Conservation (phyloP, 2,329 filamentous ascomycete species). For the Pseudogymnoascus sp. region DNA sequence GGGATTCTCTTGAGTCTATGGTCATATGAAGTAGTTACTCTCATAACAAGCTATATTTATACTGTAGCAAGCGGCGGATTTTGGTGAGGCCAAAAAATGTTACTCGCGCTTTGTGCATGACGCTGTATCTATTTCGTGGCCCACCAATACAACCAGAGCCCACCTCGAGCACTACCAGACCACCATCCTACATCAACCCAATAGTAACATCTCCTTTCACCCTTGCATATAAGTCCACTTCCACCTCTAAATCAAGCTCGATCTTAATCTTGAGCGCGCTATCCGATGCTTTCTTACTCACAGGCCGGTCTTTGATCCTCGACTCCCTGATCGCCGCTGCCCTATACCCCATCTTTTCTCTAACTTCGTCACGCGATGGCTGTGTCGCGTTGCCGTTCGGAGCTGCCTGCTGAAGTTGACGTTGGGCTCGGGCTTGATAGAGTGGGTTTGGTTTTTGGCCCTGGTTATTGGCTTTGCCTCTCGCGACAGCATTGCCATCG, state of each 20-base stretch:
- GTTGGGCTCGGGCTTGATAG: not conserved
- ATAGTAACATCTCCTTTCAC: slow-evolving; percentile 28
- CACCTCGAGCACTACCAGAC: not conserved
- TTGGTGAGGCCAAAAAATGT: too few relatives aligned
- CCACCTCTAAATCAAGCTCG: slow-evolving; percentile 17
- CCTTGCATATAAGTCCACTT: slow-evolving; percentile 23
- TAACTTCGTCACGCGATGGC: not conserved
- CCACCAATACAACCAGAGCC: not conserved
- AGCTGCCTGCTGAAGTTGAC: not conserved
- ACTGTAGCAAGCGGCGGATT: too few relatives aligned
- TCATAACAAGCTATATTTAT: too few relatives aligned
- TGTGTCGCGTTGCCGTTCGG: not conserved
- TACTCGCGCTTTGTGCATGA: too few relatives aligned
- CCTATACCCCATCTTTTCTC: slow-evolving; percentile 1
- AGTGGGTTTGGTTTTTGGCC: not conserved
- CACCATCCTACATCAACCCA: slow-evolving; percentile 23
- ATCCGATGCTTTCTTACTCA: slow-evolving; percentile 5
- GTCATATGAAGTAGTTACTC: too few relatives aligned
- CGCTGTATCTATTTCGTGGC: too few relatives aligned
- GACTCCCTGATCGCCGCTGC: slow-evolving; percentile 15
- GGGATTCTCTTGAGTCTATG: not conserved
- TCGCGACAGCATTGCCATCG: not conserved
- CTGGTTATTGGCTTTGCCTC: not conserved
- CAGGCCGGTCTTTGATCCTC: slow-evolving; percentile 17
- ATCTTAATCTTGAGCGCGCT: slow-evolving; percentile 18